These are phyloP conservation scores for Monilinia vaccinii-corymbosi DNA, from an alignment of 2,329 filamentous ascomycete genomes.

Conservation along the genomic window DNA sequence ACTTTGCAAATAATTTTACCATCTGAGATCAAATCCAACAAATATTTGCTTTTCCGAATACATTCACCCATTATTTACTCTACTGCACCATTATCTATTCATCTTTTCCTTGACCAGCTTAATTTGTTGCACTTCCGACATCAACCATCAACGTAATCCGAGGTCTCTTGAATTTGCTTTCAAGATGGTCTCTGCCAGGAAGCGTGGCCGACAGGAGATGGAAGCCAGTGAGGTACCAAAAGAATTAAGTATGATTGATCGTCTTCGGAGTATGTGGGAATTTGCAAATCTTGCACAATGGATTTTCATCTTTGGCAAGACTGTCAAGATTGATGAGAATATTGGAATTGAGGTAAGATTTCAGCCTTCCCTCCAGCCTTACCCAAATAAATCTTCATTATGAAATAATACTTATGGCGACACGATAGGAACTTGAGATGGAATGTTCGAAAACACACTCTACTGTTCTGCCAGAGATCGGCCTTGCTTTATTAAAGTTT, in stretches of 20 bases:
- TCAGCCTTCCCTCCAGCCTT: conserved; percentile 8
- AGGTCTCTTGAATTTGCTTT: conserved; percentile 6
- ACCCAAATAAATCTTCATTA: not conserved
- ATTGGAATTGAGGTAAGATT: conserved; percentile 76
- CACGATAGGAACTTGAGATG: conserved; percentile 67
- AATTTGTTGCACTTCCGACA: conserved; percentile 2
- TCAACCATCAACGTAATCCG: conserved; percentile 1
- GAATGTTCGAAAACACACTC: conserved; percentile 80
- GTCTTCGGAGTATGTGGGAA: conserved; percentile 85
- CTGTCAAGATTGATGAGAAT: conserved; percentile 80
- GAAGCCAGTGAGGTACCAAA: conserved; percentile 28
- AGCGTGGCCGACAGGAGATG: conserved; percentile 39
- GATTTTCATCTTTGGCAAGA: conserved; percentile 81
- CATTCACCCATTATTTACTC: not conserved
- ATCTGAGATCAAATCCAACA: not conserved
- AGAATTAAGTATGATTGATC: conserved; percentile 42
- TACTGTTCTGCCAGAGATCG: conserved; percentile 67
- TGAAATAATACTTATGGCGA: conserved; percentile 11
- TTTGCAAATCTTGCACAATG: conserved; percentile 92
- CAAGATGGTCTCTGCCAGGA: conserved; percentile 39
- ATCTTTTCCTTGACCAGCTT: not conserved
- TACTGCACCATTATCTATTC: not conserved
- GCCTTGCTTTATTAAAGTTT: conserved; percentile 79
- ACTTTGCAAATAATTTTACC: conserved; percentile 1
- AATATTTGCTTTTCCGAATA: not conserved